A percentile compares a stretch with the other conserved stretches of the same genome.
phyloP scores from a whole-genome alignment of 2,329 filamentous ascomycete species.

The Fusarium udum region DNA sequence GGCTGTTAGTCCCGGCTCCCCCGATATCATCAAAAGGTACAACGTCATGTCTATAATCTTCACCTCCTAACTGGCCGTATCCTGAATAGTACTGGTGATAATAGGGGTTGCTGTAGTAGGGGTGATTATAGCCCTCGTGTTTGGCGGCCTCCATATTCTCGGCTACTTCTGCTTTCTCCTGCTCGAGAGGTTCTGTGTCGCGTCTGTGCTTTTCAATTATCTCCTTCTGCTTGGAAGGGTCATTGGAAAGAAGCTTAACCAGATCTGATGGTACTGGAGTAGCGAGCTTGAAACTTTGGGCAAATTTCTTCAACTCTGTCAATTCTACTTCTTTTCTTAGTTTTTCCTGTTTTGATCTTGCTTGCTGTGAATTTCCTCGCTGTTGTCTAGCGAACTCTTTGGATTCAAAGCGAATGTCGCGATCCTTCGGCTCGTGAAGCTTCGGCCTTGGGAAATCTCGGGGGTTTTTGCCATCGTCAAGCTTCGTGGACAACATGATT shows the following conservation, averaged over 20 bases:
- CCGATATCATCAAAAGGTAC: too few species aligned
- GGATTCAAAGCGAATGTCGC: neutral
- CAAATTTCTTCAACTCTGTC: neutral
- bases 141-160: too few species aligned
- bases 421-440: rapidly evolving
- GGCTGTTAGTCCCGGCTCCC: too few species aligned
- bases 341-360: rapidly evolving
- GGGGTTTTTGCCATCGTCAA: rapidly evolving
- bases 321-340: rapidly evolving
- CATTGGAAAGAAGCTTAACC: neutral
- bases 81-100: too few species aligned
- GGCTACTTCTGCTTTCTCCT: neutral
- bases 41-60: too few species aligned
- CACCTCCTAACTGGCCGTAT: too few species aligned
- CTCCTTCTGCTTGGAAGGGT: neutral
- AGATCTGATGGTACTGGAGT: neutral
- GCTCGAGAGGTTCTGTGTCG: rapidly evolving
- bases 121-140: too few species aligned
- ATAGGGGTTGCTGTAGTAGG: too few species aligned
- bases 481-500: neutral
- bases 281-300: rapidly evolving
- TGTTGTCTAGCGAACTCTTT: rapidly evolving
- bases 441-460: neutral
- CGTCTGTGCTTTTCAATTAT: neutral
- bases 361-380: neutral